Evolutionary conservation across 441 rosid species (phyloP).

Genomic region (Aquilaria agallochum): DNA sequence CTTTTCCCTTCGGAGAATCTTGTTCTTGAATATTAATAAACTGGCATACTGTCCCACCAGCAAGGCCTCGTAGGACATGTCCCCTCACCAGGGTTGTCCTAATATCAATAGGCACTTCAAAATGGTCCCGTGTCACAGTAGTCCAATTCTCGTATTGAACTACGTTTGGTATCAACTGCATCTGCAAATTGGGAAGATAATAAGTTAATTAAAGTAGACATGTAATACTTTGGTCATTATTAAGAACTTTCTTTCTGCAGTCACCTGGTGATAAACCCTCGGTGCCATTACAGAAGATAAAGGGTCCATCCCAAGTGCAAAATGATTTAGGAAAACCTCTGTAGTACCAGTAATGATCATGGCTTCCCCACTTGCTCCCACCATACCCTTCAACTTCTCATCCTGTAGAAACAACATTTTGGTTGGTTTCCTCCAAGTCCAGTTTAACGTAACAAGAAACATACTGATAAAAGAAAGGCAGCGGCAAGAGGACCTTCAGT

Average conservation of each 20-base stretch:
- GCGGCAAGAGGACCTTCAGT: constrained; percentile 29
- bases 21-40: constrained; percentile 31
- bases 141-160: constrained; percentile 55
- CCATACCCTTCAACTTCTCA: constrained; percentile 39
- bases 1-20: constrained; percentile 10
- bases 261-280: constrained; percentile 60
- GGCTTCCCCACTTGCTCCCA: constrained; percentile 66
- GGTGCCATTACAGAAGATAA: constrained; percentile 51
- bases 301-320: constrained; percentile 48
- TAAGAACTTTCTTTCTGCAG: not conserved
- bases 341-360: constrained; percentile 48
- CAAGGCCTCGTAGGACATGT: constrained; percentile 33
- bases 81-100: constrained; percentile 44
- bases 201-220: too few relatives aligned
- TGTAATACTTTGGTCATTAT: not conserved
- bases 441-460: not conserved
- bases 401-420: constrained; percentile 24
- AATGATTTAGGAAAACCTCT: constrained; percentile 52
- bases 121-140: constrained; percentile 30
- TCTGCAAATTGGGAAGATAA: not conserved
- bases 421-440: too few relatives aligned
- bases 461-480: not conserved
- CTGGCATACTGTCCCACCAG: constrained; percentile 42
- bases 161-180: constrained; percentile 46
- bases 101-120: constrained; percentile 33